Conservation (phyloP, 176 grass and related monocot species). For the Melocanna baccifera region DNA sequence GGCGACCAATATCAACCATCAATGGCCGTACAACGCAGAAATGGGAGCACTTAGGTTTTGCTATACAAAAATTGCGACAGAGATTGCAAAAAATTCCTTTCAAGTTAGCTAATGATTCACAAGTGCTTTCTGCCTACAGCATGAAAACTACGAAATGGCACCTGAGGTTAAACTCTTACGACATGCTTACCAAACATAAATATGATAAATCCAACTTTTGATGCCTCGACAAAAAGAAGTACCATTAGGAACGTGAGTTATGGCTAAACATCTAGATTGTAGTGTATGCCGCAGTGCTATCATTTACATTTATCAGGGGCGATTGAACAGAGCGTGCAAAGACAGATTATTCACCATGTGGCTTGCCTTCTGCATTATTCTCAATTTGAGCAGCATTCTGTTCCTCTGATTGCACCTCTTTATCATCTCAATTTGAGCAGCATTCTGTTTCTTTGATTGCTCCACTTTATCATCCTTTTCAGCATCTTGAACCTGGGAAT, state of each 20-base stretch:
- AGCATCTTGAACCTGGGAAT: slow-evolving; percentile 53
- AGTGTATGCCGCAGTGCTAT: neutral
- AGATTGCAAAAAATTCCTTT: neutral
- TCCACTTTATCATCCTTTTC: slow-evolving; percentile 50
- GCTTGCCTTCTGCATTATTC: neutral
- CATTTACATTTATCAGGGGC: slow-evolving; percentile 33
- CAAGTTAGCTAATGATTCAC: neutral
- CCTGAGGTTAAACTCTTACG: neutral
- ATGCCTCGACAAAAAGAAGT: neutral
- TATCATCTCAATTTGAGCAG: slow-evolving; percentile 24
- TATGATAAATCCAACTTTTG: neutral
- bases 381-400: slow-evolving; percentile 12
- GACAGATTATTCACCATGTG: slow-evolving; percentile 19
- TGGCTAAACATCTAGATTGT: slow-evolving; percentile 23
- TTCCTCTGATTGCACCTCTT: slow-evolving; percentile 52
- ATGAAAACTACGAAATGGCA: neutral
- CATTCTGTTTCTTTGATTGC: slow-evolving; percentile 44
- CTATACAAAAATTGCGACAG: neutral
- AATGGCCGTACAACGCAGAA: neutral
- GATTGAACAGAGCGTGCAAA: slow-evolving; percentile 1
- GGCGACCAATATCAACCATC: neutral
- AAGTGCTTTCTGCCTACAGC: neutral
- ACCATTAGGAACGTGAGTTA: neutral
- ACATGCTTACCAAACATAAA: neutral
- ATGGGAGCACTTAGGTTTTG: neutral